These are phyloP conservation scores for Curvularia sp. DNA, from an alignment of 2,329 filamentous ascomycete genomes.

Conservation along the genomic window DNA sequence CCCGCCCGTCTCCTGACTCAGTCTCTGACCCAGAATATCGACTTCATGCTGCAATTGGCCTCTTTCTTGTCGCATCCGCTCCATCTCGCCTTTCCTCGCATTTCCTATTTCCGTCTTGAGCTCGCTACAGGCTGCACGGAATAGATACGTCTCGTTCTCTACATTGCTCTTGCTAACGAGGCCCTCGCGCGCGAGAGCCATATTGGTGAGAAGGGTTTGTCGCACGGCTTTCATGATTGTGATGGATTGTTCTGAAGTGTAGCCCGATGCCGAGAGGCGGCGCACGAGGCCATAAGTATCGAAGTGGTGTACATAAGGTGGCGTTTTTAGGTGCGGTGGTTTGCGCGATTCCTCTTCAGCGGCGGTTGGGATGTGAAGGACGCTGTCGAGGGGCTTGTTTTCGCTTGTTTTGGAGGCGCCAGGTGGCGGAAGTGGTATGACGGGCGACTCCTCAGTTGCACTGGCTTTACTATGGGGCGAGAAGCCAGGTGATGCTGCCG, in stretches of 20 bases:
- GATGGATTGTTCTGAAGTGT: slow-evolving; percentile 75
- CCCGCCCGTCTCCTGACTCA: slow-evolving; percentile 81
- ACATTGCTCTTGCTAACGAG: slow-evolving; percentile 90
- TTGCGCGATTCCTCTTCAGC: slow-evolving; percentile 53
- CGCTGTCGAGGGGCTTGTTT: slow-evolving; percentile 49
- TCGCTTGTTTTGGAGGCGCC: slow-evolving; percentile 35
- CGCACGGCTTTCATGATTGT: slow-evolving; percentile 93
- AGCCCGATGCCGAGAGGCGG: slow-evolving; percentile 74
- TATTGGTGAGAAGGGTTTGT: slow-evolving; percentile 75
- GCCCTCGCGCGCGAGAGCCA: slow-evolving; percentile 78
- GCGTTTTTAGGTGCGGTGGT: slow-evolving; percentile 72
- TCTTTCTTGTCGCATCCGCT: slow-evolving; percentile 81
- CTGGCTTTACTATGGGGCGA: slow-evolving; percentile 22
- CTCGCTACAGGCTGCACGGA: slow-evolving; percentile 91
- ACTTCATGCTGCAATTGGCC: slow-evolving; percentile 90
- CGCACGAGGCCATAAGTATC: slow-evolving; percentile 91
- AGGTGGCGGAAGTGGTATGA: slow-evolving; percentile 23
- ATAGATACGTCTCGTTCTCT: slow-evolving; percentile 94
- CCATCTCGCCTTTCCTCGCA: slow-evolving; percentile 75
- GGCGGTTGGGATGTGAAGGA: slow-evolving; percentile 52
- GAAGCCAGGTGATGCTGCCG: slow-evolving; percentile 25
- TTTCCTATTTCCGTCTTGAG: slow-evolving; percentile 85
- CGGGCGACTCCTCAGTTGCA: slow-evolving; percentile 23
- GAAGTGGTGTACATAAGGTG: slow-evolving; percentile 93
- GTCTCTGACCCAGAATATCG: slow-evolving; percentile 85